Conservation (phyloP, 2,329 filamentous ascomycete genomes). For the Verticillium albo-atrum region DNA sequence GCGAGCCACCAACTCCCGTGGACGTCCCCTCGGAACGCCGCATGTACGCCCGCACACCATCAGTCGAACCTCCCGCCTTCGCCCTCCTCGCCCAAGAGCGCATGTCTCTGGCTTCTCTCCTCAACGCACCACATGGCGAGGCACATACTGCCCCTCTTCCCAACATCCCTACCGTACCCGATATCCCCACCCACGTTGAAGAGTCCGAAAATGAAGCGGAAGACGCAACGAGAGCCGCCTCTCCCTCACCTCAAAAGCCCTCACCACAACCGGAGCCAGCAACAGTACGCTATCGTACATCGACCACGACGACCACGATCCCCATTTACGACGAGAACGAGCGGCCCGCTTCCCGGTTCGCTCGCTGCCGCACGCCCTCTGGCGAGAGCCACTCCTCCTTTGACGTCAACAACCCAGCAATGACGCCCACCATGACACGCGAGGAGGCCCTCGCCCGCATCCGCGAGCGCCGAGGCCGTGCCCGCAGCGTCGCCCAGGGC, state of each 20-base stretch:
- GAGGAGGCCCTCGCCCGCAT: constrained; percentile 75
- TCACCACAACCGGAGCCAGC: constrained; percentile 35
- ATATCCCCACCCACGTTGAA: constrained; percentile 17
- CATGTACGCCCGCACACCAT: constrained; percentile 55
- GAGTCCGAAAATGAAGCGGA: constrained; percentile 5
- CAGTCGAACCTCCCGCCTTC: constrained; percentile 57
- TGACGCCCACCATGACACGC: constrained; percentile 63
- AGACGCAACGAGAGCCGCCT: not conserved
- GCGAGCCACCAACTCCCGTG: constrained; percentile 25
- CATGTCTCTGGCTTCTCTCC: constrained; percentile 56
- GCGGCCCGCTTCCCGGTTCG: constrained; percentile 30
- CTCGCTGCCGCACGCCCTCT: constrained; percentile 41
- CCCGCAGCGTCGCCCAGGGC: constrained; percentile 62
- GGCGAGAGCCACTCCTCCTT: constrained; percentile 37
- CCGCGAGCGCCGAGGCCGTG: constrained; percentile 65
- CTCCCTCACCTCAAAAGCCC: not conserved
- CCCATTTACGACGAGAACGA: constrained; percentile 43
- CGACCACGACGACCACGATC: constrained; percentile 47
- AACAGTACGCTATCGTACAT: constrained; percentile 40
- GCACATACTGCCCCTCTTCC: constrained; percentile 27
- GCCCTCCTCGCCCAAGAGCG: constrained; percentile 49
- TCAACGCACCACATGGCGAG: constrained; percentile 48
- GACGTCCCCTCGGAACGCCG: constrained; percentile 28
- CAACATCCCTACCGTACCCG: constrained; percentile 38
- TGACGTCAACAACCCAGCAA: constrained; percentile 51